phyloP scores from a whole-genome alignment of 768 basidiomycete genomes.

The Suillus lakei region DNA sequence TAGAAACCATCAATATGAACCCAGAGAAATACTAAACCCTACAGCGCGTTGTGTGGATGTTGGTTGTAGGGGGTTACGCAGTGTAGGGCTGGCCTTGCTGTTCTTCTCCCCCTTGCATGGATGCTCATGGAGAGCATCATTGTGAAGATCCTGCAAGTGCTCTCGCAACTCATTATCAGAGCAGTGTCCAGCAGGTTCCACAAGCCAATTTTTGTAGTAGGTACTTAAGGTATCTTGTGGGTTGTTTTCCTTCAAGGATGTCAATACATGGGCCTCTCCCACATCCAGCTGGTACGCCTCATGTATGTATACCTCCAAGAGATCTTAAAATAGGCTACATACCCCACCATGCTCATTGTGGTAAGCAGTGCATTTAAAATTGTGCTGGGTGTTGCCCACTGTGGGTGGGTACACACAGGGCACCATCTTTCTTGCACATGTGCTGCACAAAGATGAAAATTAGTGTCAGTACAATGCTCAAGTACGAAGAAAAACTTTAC shows the following conservation, averaged over 20 bases:
- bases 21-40: no score
- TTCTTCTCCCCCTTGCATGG: no score
- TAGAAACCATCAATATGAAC: no score
- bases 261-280: neutral
- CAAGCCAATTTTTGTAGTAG: neutral
- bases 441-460: neutral
- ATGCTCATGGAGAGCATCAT: neutral
- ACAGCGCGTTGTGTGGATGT: neutral
- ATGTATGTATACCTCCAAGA: neutral
- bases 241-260: neutral
- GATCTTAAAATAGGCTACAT: neutral
- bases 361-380: neutral
- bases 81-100: neutral
- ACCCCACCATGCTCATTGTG: no score
- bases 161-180: neutral
- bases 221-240: neutral
- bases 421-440: neutral
- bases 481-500: neutral
- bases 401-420: neutral
- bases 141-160: neutral
- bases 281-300: neutral
- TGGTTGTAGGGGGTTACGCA: neutral
- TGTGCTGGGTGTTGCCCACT: neutral
- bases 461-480: neutral
- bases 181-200: neutral